These are phyloP conservation scores for Epichloe elymi DNA, from an alignment of 2,329 filamentous ascomycete genomes.

Conservation along the genomic window DNA sequence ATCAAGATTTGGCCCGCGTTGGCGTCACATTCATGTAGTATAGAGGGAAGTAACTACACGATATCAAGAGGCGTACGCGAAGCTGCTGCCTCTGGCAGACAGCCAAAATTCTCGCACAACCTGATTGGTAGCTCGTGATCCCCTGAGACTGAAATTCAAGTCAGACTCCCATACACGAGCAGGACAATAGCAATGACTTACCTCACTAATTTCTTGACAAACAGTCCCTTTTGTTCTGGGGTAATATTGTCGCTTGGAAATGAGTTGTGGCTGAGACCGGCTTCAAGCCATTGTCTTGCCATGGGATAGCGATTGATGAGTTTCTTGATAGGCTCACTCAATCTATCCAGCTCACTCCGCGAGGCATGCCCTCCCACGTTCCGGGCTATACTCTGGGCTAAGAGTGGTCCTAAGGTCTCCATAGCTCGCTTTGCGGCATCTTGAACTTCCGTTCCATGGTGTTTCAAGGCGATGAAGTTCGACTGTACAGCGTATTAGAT, in stretches of 20 bases:
- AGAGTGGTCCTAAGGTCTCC: constrained; percentile 44
- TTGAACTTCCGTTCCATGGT: constrained; percentile 28
- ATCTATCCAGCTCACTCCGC: constrained; percentile 57
- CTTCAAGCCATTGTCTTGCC: constrained; percentile 49
- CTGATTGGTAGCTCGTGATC: constrained; percentile 49
- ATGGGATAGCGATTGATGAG: constrained; percentile 43
- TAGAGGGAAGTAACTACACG: background rate
- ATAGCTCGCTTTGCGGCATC: constrained; percentile 36
- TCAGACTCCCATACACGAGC: background rate
- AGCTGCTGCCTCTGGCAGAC: constrained; percentile 47
- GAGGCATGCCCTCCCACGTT: constrained; percentile 57
- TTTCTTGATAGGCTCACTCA: constrained; percentile 59
- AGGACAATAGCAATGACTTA: constrained; percentile 14
- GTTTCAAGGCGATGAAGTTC: constrained; percentile 36
- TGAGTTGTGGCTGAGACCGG: constrained; percentile 38
- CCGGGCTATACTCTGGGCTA: constrained; percentile 46
- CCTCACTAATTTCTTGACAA: constrained; percentile 53
- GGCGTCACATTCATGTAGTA: background rate
- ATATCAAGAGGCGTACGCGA: constrained; percentile 43
- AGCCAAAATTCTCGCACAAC: constrained; percentile 63
- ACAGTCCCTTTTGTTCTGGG: constrained; percentile 45
- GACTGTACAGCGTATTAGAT: constrained; percentile 24
- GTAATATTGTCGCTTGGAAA: constrained; percentile 50
- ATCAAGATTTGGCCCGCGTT: background rate
- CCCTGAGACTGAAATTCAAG: constrained; percentile 40